Evolutionary conservation across 1,284 basidiomycete species (phyloP).

Genomic region (Ganoderma leucocontextum): DNA sequence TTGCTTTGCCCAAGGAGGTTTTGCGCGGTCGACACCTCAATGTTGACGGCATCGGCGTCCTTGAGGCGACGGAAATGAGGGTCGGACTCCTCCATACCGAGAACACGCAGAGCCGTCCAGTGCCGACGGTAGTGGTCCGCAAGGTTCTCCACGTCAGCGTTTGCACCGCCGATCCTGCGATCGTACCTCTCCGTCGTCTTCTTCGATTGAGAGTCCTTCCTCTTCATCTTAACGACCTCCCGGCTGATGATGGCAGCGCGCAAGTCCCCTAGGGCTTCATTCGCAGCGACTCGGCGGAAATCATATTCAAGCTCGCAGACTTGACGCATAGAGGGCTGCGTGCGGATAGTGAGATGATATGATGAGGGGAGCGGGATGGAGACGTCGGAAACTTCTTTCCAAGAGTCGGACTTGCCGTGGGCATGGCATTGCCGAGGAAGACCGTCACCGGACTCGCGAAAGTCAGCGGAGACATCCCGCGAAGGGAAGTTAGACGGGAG

Average conservation of each 20-base stretch:
- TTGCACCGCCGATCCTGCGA: neutral
- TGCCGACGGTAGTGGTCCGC: slow-evolving; percentile 1
- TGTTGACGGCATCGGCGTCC: neutral
- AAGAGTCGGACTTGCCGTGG: neutral
- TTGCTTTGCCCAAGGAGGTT: neutral
- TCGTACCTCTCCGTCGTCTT: neutral
- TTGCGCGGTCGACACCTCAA: neutral
- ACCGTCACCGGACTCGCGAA: neutral
- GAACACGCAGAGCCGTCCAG: neutral
- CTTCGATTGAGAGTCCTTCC: neutral
- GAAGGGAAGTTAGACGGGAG: neutral
- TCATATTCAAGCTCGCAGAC: neutral
- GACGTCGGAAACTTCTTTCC: neutral
- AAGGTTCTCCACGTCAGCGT: neutral
- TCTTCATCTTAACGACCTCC: neutral
- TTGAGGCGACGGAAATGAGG: neutral
- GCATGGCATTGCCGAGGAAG: neutral
- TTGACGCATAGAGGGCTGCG: neutral
- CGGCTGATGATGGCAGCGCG: neutral
- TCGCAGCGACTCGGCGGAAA: neutral
- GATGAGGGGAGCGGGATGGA: neutral
- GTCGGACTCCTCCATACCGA: neutral
- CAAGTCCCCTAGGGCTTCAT: neutral
- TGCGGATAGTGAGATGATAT: neutral
- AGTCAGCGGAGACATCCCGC: neutral